phyloP scores from a whole-genome alignment of 1,284 basidiomycete species.

The Heterobasidion parviporum region DNA sequence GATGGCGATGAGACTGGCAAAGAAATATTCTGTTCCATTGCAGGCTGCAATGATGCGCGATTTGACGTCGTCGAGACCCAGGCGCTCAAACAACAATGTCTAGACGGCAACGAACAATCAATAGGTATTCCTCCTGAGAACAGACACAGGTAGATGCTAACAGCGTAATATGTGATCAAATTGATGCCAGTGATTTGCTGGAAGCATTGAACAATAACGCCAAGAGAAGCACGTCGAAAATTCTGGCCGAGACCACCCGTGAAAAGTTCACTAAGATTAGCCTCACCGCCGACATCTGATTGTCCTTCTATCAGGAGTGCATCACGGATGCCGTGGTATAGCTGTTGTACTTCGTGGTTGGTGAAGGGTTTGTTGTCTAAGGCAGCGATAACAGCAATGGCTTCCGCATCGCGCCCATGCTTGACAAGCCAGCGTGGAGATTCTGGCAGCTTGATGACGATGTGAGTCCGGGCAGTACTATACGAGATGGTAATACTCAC shows the following conservation, averaged over 20 bases:
- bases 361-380: conserved; percentile 47
- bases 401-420: conserved; percentile 51
- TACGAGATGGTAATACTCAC: conserved; percentile 29
- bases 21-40: conserved; percentile 64
- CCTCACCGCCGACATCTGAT: conserved; percentile 15
- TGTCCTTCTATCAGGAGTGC: conserved; percentile 34
- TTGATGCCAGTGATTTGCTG: conserved; percentile 66
- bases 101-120: conserved; percentile 13
- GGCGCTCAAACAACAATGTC: conserved; percentile 51
- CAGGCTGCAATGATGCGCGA: conserved; percentile 62
- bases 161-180: conserved; percentile 54
- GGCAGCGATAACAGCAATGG: conserved; percentile 55
- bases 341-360: conserved; percentile 43
- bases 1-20: conserved; percentile 52
- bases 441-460: conserved; percentile 46
- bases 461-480: not conserved
- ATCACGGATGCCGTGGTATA: conserved; percentile 47
- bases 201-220: conserved; percentile 57
- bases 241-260: conserved; percentile 55
- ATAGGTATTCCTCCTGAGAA: not conserved
- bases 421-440: conserved; percentile 62
- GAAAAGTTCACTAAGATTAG: conserved; percentile 42
- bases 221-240: conserved; percentile 51
- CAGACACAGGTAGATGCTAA: conserved; percentile 17
- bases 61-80: conserved; percentile 51